A percentile compares a stretch with the other conserved stretches of the same genome.
Conservation (phyloP, 305 asterid genomes). For the Fraxinus xanthoxyloides region DNA sequence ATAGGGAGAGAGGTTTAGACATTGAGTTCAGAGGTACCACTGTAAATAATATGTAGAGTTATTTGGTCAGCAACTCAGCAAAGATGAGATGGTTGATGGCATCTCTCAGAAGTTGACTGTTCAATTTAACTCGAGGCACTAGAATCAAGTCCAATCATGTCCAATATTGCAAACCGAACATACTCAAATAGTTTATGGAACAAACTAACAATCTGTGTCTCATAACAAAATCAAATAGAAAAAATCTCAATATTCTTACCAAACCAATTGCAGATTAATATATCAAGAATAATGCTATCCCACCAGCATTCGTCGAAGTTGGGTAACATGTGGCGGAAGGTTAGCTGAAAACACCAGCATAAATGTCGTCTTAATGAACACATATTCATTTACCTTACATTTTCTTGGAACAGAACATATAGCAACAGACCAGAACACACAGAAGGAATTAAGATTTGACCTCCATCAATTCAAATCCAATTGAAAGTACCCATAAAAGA, state of each 20-base stretch:
- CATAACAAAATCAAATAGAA: constrained; percentile 3
- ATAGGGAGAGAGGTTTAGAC: not conserved
- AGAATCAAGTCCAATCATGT: not conserved
- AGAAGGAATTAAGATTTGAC: constrained; percentile 33
- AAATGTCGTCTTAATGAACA: constrained; percentile 6
- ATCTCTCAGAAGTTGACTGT: not conserved
- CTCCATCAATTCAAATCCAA: constrained; percentile 98
- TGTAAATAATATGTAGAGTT: not conserved
- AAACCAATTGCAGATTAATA: constrained; percentile 97
- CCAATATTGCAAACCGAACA: not conserved
- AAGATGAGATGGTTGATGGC: not conserved
- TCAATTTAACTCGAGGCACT: not conserved
- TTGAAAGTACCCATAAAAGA: constrained; percentile 90
- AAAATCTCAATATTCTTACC: constrained; percentile 46
- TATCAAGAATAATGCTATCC: constrained; percentile 97
- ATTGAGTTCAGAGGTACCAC: not conserved
- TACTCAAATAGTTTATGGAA: not conserved
- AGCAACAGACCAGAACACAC: constrained; percentile 18
- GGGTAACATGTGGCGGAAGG: constrained; percentile 99
- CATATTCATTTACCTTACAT: not conserved
- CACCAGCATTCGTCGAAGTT: constrained; percentile 99
- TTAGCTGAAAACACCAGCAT: constrained; percentile 58
- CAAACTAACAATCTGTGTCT: constrained; percentile 8
- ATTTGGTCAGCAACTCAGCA: not conserved
- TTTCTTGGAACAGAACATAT: constrained; percentile 9